These are phyloP conservation scores for Vigna mungo DNA, from an alignment of 306 rosid species.

Conservation along the genomic window DNA sequence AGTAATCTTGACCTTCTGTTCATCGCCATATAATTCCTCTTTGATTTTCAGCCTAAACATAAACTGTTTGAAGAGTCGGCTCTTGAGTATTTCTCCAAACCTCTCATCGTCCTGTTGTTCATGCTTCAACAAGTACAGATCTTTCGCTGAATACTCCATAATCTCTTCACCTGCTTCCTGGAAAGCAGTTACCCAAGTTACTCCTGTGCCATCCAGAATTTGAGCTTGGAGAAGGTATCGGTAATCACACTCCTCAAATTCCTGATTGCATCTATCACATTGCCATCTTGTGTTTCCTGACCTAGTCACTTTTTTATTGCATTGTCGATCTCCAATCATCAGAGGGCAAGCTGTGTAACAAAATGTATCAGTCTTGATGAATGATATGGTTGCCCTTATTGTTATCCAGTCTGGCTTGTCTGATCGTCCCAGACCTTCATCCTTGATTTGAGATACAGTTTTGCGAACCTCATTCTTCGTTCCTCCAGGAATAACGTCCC, in stretches of 20 bases:
- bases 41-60: constrained; percentile 84
- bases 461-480: constrained; percentile 82
- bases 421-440: constrained; percentile 93
- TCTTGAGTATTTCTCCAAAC: constrained; percentile 72
- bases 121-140: constrained; percentile 75
- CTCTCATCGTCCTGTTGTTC: constrained; percentile 71
- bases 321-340: constrained; percentile 95
- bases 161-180: constrained; percentile 97
- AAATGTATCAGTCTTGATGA: constrained; percentile 85
- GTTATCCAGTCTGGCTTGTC: constrained; percentile 96
- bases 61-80: constrained; percentile 70
- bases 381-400: constrained; percentile 79
- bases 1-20: constrained; percentile 87
- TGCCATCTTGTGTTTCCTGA: constrained; percentile 72
- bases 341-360: constrained; percentile 96
- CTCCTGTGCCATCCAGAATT: constrained; percentile 83
- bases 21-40: constrained; percentile 87
- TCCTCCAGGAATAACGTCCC: constrained; percentile 69
- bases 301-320: constrained; percentile 84
- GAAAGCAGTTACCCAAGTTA: constrained; percentile 97
- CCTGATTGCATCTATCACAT: constrained; percentile 96
- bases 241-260: constrained; percentile 90
- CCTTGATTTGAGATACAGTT: constrained; percentile 90
- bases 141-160: constrained; percentile 79
- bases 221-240: constrained; percentile 98